Base-by-base conservation (phyloP, 306 rosid species). In the Malus fusca region DNA sequence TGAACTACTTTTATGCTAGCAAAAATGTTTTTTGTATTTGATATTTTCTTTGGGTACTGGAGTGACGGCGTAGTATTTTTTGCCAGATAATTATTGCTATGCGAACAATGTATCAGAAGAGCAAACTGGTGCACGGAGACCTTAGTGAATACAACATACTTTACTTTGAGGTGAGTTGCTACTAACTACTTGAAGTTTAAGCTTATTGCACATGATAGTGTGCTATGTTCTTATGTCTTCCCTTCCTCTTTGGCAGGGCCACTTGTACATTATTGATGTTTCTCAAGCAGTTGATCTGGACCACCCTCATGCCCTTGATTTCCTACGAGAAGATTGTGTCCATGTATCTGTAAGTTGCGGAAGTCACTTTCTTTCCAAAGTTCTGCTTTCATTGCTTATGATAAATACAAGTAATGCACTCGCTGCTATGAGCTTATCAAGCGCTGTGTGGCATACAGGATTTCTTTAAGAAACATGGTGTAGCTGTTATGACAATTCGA, bases 241-340 rank as follows among this genome's bases (percentile, higher is more conserved):
- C 46, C 68, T 26, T 77, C 61, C 44, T 53, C 58, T 74, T 79
- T 78, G 26, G n/a, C 80, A 91, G 98, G 97, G 98, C 75, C 96
- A 90, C 83, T 83, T 90, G 80, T 86, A 91, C 84, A 84, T 94
- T 60, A 94, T 94, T 14, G 97, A 94, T 76, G 98, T 91, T 82
- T 94, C 98, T 82, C 98, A 91, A 91, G 64, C 97, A 13, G 98
- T 94, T 81, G 96, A 94, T 74, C 94, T 88, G 56, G 97, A 94
- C 70, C 93, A 94, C 81, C 97, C 98, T 59, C 92, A 78, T 67
- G 91, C 98, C 77, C 89, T 91, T 58, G 93, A 87, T 78, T 91
- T 94, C 79, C 88, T 91, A 56, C 92, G 94, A 58, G 88, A 88
- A 80, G 98, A 94, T 79, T 90, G 91, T 68, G 81, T 86, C 58